phyloP scores from a whole-genome alignment of 345 rosid species.

The Arabidopsis thaliana region TAIR10.1 NC_003075.7:16129501-16130000 shows the following conservation, averaged over 20 bases:
- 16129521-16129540: slow-evolving; percentile 91
- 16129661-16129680: slow-evolving; percentile 27
- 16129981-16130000: slow-evolving; percentile 4
- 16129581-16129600: slow-evolving; percentile 97
- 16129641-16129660: slow-evolving; percentile 99
- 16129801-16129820: slow-evolving; percentile 82
- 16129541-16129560: slow-evolving; percentile 93
- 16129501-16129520: slow-evolving; percentile 92
- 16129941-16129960: slow-evolving; percentile 68
- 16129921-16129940: slow-evolving; percentile 91
- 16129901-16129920: slow-evolving; percentile 97
- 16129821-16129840: slow-evolving; percentile 97
- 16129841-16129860: slow-evolving; percentile 74
- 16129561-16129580: slow-evolving; percentile 94
- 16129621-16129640: slow-evolving; percentile 94
- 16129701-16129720: background rate
- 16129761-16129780: slow-evolving; percentile 94
- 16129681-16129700: background rate
- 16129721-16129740: slow-evolving; percentile 60
- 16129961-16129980: slow-evolving; percentile 60
- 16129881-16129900: slow-evolving; percentile 98
- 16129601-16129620: slow-evolving; percentile 97
- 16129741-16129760: slow-evolving; percentile 99
- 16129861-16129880: slow-evolving; percentile 88
- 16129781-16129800: slow-evolving; percentile 83